A percentile compares a stretch with the other conserved stretches of the same genome.
phyloP scores from a whole-genome alignment of 495 filamentous ascomycete genomes.

The Aspergillus taichungensis region DNA sequence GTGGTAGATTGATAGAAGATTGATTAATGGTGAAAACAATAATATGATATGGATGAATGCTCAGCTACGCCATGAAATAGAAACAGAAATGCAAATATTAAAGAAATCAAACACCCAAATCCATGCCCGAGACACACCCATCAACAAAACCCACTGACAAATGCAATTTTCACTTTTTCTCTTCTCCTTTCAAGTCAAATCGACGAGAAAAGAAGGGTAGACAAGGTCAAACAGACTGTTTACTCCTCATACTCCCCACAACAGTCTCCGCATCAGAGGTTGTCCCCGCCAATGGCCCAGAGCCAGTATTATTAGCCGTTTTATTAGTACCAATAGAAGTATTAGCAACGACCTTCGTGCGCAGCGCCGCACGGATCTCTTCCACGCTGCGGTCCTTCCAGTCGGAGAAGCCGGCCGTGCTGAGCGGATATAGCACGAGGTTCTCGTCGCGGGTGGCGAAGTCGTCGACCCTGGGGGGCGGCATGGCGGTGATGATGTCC shows the following conservation, averaged over 20 bases:
- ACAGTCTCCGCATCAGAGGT: conserved; percentile 21
- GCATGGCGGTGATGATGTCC: conserved; percentile 57
- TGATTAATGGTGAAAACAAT: not conserved
- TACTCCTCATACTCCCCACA: conserved; percentile 11
- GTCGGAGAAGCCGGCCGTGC: conserved; percentile 42
- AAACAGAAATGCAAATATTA: no score
- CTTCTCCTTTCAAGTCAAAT: not conserved
- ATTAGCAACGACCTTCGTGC: conserved; percentile 32
- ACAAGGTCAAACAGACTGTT: conserved; percentile 19
- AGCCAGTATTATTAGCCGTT: no score
- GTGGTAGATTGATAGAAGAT: not conserved
- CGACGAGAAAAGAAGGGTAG: no score
- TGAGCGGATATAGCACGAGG: conserved; percentile 59
- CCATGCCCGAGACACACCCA: no score
- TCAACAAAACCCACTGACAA: no score
- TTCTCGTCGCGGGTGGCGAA: conserved; percentile 53
- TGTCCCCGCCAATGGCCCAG: not conserved
- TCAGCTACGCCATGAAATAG: no score
- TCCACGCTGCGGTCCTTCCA: conserved; percentile 54
- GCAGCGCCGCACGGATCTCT: conserved; percentile 50
- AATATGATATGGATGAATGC: no score
- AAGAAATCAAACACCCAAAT: no score
- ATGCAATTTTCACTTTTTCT: not conserved
- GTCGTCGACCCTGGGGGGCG: conserved; percentile 45
- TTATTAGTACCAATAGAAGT: not conserved